phyloP scores from a whole-genome alignment of 2,329 filamentous ascomycete species.

The Fusarium sp. region DNA sequence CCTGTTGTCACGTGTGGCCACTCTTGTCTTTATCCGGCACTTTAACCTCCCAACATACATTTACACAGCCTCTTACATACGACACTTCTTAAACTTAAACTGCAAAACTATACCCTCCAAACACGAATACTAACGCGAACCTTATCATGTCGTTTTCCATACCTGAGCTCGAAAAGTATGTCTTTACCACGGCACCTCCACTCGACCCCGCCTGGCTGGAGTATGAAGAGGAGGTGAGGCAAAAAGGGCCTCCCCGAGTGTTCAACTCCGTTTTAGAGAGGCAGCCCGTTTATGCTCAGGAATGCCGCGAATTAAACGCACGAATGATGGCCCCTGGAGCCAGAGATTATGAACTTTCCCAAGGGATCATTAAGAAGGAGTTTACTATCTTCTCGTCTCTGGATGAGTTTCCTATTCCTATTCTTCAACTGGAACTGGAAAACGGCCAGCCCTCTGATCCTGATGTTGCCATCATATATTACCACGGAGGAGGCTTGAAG shows the following conservation, averaged over 20 bases:
- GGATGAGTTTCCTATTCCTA: slow-evolving; percentile 51
- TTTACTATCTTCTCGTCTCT: slow-evolving; percentile 48
- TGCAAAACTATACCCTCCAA: not conserved
- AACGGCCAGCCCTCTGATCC: slow-evolving; percentile 17
- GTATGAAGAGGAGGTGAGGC: slow-evolving; percentile 49
- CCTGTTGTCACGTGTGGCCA: slow-evolving; percentile 14
- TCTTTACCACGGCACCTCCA: slow-evolving; percentile 50
- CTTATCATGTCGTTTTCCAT: slow-evolving; percentile 31
- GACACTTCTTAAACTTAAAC: not conserved
- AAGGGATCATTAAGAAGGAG: slow-evolving; percentile 46
- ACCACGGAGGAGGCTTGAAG: slow-evolving; percentile 61
- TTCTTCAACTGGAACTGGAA: slow-evolving; percentile 50
- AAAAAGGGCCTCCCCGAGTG: slow-evolving; percentile 27
- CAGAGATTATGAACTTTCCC: slow-evolving; percentile 52
- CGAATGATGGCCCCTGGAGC: slow-evolving; percentile 51
- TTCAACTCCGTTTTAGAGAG: slow-evolving; percentile 45
- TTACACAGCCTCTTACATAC: not conserved
- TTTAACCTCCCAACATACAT: not conserved
- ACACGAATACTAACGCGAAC: not conserved
- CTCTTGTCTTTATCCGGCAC: slow-evolving; percentile 20
- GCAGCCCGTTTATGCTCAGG: slow-evolving; percentile 55
- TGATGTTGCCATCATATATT: slow-evolving; percentile 55
- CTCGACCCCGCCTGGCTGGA: slow-evolving; percentile 56
- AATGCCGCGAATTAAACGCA: slow-evolving; percentile 53
- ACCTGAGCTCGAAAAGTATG: slow-evolving; percentile 37